Base-by-base conservation (phyloP, 2,329 filamentous ascomycete genomes). In the Fusarium penzigii region DNA sequence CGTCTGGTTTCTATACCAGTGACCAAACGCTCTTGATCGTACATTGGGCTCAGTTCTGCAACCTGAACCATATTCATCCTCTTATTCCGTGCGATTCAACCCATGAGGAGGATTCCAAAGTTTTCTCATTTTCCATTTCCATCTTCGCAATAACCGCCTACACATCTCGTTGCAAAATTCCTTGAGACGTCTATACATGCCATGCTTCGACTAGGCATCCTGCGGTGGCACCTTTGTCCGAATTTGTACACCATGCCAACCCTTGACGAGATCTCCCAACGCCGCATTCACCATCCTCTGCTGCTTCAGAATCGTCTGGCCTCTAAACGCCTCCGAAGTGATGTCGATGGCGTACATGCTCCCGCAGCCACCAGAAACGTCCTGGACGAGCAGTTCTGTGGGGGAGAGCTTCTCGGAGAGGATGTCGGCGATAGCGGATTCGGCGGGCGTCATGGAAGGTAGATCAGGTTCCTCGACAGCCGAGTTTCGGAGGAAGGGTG, bases 321-420 rank as follows among this genome's bases (percentile, higher is more conserved):
- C 90, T 48, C 79, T 78, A 72, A 95, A 95, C 64, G 78, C 80
- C 43, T 84, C 78, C 8, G 87, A 89, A 44, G 85, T 81, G 58
- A 94, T 85, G 64, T 92, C 87, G 60, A 95, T 87, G 50, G 85
- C 87, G 74, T 94, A 94, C 90, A 94, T 94, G 66, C 86, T 89
- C 10, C 90, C 90, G 73, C 90, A 95, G 29, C 90, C 90, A 52
- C 90, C 90, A 20, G 87, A 90, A 46, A 94, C 84, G 72, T 95
- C 90, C 69, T 88, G 86, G 10, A 94, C 88, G 70, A 85, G 71
- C 25, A 85, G 70, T 52, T 79, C 70, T 0, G 76, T 77, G 1
- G 82, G 81, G 2, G 68, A 57, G 49, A 84, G 80, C 63, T 79
- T 79, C 7, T 71, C 70, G 16, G 70, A 58, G 47, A 85, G 72